phyloP scores from a whole-genome alignment of 805 yeast genomes.

The Starmerella khaoyaiensis region DNA sequence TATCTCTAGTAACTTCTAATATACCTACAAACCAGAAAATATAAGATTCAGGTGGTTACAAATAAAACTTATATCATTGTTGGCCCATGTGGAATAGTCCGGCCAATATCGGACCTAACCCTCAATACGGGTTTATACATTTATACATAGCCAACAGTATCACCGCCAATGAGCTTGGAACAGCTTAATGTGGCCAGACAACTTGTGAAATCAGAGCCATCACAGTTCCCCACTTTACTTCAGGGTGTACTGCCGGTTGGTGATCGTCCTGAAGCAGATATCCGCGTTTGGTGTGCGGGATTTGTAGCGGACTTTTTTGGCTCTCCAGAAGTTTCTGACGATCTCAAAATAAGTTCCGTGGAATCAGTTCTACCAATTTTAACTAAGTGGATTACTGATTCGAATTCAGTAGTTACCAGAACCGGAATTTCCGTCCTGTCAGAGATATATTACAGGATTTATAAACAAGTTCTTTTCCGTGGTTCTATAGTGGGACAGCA shows the following conservation, averaged over 20 bases:
- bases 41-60: no score
- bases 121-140: no score
- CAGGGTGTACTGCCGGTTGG: slow-evolving; percentile 30
- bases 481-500: slow-evolving; percentile 31
- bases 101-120: no score
- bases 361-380: slow-evolving; percentile 25
- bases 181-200: slow-evolving; percentile 29
- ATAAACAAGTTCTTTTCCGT: slow-evolving; percentile 25
- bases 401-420: slow-evolving; percentile 25
- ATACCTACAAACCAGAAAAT: no score
- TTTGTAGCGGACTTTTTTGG: slow-evolving; percentile 31
- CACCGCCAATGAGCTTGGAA: slow-evolving; percentile 16
- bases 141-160: not conserved
- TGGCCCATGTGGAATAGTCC: no score
- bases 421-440: slow-evolving; percentile 33
- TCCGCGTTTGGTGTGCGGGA: slow-evolving; percentile 29
- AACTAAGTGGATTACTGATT: slow-evolving; percentile 21
- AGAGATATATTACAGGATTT: slow-evolving; percentile 36
- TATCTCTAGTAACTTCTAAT: no score
- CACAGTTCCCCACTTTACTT: slow-evolving; percentile 29
- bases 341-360: slow-evolving; percentile 22
- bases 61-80: no score
- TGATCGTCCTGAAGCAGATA: slow-evolving; percentile 24
- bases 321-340: slow-evolving; percentile 19
- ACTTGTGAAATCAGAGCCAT: slow-evolving; percentile 28